Percentiles rank a stretch among this genome's conserved stretches.
Conservation (phyloP, 2,329 filamentous ascomycete species). For the Fusarium domesticum region DNA sequence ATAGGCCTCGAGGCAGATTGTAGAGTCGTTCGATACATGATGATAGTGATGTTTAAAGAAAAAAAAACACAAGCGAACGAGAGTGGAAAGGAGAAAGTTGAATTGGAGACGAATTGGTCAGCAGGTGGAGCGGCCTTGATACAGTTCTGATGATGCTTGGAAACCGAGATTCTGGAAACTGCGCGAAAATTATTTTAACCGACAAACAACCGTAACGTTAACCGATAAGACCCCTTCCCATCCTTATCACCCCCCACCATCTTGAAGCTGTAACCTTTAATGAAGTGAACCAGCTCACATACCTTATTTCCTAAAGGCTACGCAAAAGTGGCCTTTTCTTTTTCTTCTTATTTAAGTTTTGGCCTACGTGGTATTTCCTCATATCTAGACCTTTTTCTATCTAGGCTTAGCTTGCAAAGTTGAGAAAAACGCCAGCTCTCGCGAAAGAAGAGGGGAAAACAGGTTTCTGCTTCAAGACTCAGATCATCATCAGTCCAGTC, state of each 20-base stretch:
- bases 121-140: constrained; percentile 19
- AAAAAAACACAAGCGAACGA: constrained; percentile 6
- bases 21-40: constrained; percentile 54
- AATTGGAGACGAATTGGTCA: constrained; percentile 22
- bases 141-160: constrained; percentile 20
- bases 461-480: neutral
- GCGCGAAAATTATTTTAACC: constrained; percentile 18
- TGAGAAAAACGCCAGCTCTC: neutral
- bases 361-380: too few species aligned
- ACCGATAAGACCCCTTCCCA: constrained; percentile 13
- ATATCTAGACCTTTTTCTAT: too few species aligned
- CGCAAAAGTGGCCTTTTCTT: too few species aligned
- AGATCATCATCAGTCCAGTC: neutral
- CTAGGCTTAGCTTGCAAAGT: too few species aligned
- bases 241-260: too few species aligned
- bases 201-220: constrained; percentile 20
- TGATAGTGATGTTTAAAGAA: constrained; percentile 1
- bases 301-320: too few species aligned
- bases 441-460: neutral
- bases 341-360: too few species aligned
- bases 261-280: too few species aligned
- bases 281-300: too few species aligned
- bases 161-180: constrained; percentile 15
- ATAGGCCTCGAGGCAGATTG: constrained; percentile 47
- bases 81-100: constrained; percentile 1